These are phyloP conservation scores for Andrographis paniculata DNA, from an alignment of 305 asterid species.

Conservation along the genomic window DNA sequence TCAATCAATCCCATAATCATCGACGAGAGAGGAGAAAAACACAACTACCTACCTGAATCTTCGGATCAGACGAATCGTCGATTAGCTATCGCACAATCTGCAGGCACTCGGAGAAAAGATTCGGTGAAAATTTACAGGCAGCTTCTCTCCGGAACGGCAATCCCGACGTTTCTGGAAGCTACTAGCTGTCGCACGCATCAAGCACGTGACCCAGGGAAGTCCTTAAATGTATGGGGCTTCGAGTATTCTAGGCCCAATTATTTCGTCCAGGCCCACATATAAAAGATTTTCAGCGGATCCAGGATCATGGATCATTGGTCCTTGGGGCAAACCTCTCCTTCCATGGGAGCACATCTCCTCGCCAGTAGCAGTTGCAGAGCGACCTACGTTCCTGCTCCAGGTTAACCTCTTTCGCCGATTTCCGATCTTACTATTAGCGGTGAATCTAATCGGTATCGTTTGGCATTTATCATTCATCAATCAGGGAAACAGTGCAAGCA, in stretches of 20 bases:
- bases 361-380: conserved; percentile 24
- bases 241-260: too few species aligned
- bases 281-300: neutral
- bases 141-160: neutral
- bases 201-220: too few species aligned
- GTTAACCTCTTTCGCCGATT: conserved; percentile 18
- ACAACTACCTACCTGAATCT: conserved; percentile 22
- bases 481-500: conserved; percentile 41
- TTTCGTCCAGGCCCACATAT: neutral
- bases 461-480: conserved; percentile 5
- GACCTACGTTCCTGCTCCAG: conserved; percentile 23
- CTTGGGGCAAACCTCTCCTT: too few species aligned
- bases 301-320: neutral
- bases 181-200: neutral
- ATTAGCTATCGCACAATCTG: neutral
- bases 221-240: too few species aligned
- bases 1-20: too few species aligned
- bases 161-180: conserved; percentile 21
- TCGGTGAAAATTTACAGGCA: neutral
- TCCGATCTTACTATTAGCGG: neutral
- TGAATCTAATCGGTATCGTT: conserved; percentile 4
- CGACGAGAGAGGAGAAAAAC: too few species aligned
- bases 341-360: conserved; percentile 24
- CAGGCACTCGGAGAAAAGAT: neutral
- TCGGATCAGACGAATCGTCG: neutral